Base-by-base conservation (phyloP, 2,329 filamentous ascomycete species). In the Fusarium denticulatum region DNA sequence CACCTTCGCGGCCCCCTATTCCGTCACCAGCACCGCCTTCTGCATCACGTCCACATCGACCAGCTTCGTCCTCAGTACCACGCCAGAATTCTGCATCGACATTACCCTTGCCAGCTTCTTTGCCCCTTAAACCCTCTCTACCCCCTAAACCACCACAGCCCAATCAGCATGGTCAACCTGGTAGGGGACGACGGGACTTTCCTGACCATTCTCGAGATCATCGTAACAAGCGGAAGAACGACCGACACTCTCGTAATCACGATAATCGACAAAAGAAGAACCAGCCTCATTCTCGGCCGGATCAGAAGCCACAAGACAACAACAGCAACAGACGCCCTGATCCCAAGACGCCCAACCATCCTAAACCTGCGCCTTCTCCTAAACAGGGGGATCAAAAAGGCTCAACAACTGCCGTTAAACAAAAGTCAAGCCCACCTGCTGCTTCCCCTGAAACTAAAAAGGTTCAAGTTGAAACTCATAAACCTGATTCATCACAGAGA, bases 51-150 rank as follows among this genome's bases (percentile, higher is more conserved):
- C 61, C 67, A 28, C 68, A 65, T 16, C 62, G 64, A 15, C 24
- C 75, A 45, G 69, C 64, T 42, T 67, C 73, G 37, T 65, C 76
- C 34, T 64, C 64, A 49, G 26, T 57, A 15, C 72, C 69, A 45
- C 73, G 74, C 11, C 71, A 63, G 37, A 78, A 59, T 34, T 50
- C 69, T 46, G 47, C 59, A n/a, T 69, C 73, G 20, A 64, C 70
- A 16, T 63, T 73, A 15, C 64, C 73, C 49, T 30, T 67, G 26
- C 64, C 76, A 42, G 76, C 80, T n/a, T 78, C 76, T 12, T 77
- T 82, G 13, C 80, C 80, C 11, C 80, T 80, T 10, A 82, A 80
- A 50, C 81, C 80, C 6, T 77, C 81, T 50, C 75, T 80, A 18
- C 80, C 80, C 6, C 76, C 79, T 18, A 81, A 80, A 52, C 80